Conservation (phyloP, 106 monocot genomes). For the Gastrodia elata region DNA sequence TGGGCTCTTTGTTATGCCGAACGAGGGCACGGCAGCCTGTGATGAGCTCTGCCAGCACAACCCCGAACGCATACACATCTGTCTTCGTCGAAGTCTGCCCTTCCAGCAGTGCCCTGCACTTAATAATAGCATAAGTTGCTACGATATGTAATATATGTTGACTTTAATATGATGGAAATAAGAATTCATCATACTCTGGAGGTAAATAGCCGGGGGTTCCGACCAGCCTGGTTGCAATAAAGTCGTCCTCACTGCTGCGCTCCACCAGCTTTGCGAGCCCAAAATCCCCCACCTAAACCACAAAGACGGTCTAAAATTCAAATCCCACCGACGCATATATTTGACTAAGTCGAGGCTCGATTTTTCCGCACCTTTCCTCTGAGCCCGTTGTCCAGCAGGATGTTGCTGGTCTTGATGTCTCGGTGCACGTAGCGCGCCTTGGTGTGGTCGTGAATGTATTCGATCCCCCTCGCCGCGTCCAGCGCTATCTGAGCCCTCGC, state of each 20-base stretch:
- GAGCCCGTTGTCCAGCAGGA: constrained; percentile 35
- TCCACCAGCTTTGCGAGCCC: constrained; percentile 45
- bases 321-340: too few relatives aligned
- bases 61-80: constrained; percentile 54
- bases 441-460: constrained; percentile 51
- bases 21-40: constrained; percentile 36
- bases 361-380: constrained; percentile 52
- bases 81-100: constrained; percentile 39
- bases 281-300: constrained; percentile 41
- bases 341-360: too few relatives aligned
- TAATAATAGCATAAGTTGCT: not conserved
- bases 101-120: constrained; percentile 30
- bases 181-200: constrained; percentile 26
- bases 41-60: constrained; percentile 46
- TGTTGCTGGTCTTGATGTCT: constrained; percentile 54
- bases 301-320: too few relatives aligned
- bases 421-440: constrained; percentile 38
- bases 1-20: constrained; percentile 26
- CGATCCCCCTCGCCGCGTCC: constrained; percentile 45
- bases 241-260: constrained; percentile 22
- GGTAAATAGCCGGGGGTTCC: constrained; percentile 55
- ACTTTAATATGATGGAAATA: too few relatives aligned
- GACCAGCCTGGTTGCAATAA: constrained; percentile 30
- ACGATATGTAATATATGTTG: too few relatives aligned
- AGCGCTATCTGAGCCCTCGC: constrained; percentile 42